phyloP scores from a whole-genome alignment of 225 moss, liverwort and hornwort genomes.

The Antitrichia curtipendula region DNA sequence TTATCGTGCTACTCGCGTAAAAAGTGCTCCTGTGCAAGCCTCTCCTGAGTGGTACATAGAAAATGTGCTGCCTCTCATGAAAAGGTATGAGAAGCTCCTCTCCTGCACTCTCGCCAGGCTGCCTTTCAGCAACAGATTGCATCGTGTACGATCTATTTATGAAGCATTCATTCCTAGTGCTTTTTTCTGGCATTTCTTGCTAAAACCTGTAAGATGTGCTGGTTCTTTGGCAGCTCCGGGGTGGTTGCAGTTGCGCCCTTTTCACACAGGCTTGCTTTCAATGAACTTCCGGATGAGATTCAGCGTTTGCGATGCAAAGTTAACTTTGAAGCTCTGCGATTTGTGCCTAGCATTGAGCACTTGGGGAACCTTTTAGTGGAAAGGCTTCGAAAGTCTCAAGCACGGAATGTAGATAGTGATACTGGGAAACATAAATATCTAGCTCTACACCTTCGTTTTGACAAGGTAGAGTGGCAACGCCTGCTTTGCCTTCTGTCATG shows the following conservation, averaged over 20 bases:
- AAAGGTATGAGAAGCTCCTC: constrained; percentile 22
- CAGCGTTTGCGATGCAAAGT: constrained; percentile 84
- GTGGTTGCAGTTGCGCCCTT: constrained; percentile 89
- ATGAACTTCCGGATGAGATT: constrained; percentile 54
- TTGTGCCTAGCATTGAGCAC: constrained; percentile 46
- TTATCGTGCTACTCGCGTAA: constrained; percentile 63
- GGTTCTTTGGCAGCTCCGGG: constrained; percentile 43
- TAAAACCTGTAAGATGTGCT: neutral
- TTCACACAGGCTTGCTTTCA: constrained; percentile 87
- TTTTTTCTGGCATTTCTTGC: neutral
- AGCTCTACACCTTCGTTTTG: constrained; percentile 85
- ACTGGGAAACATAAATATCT: constrained; percentile 36
- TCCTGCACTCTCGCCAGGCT: neutral
- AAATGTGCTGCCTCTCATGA: constrained; percentile 74
- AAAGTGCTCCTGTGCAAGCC: constrained; percentile 72
- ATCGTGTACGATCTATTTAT: neutral
- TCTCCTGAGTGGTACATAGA: constrained; percentile 59
- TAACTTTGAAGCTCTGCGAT: constrained; percentile 80
- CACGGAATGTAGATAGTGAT: neutral
- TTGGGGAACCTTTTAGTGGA: constrained; percentile 62
- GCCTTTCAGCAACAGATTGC: neutral
- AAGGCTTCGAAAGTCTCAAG: constrained; percentile 42
- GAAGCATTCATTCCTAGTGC: neutral
- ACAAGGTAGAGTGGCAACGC: constrained; percentile 47
- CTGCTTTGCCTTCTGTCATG: neutral